Evolutionary conservation across 176 grass and related monocot genomes (phyloP).

Genomic region (Phoenix roebelenii): DNA sequence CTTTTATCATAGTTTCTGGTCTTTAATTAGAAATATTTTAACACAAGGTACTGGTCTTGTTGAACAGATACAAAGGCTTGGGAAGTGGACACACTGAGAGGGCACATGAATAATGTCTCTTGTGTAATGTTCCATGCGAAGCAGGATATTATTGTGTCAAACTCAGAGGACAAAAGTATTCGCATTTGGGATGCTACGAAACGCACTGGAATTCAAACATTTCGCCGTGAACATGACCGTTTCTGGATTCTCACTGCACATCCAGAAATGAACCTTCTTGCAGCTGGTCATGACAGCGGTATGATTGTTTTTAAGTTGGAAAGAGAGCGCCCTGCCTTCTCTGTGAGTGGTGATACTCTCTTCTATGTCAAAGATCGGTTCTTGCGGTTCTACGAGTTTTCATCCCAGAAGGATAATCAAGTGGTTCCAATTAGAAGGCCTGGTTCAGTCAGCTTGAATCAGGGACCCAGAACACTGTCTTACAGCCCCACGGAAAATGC

Average conservation of each 20-base stretch:
- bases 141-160: conserved; percentile 90
- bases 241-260: conserved; percentile 94
- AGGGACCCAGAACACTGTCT: conserved; percentile 66
- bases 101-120: conserved; percentile 96
- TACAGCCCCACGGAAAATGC: conserved; percentile 94
- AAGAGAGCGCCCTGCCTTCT: conserved; percentile 73
- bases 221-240: conserved; percentile 85
- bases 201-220: conserved; percentile 75
- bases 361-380: conserved; percentile 95
- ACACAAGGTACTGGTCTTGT: too few relatives aligned
- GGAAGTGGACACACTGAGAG: conserved; percentile 90
- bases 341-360: conserved; percentile 56
- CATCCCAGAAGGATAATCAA: conserved; percentile 66
- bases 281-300: conserved; percentile 89
- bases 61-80: conserved; percentile 82
- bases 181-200: conserved; percentile 95
- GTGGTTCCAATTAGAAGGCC: conserved; percentile 63
- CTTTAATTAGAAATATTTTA: too few relatives aligned
- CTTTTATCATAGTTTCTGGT: conserved; percentile 1
- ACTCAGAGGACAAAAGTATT: conserved; percentile 97
- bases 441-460: conserved; percentile 71
- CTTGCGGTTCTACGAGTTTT: conserved; percentile 56
- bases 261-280: conserved; percentile 93
- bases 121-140: conserved; percentile 90
- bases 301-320: conserved; percentile 96